Base-by-base conservation (phyloP, 192 early-diverging fungal genomes). In the Podila epigama region DNA sequence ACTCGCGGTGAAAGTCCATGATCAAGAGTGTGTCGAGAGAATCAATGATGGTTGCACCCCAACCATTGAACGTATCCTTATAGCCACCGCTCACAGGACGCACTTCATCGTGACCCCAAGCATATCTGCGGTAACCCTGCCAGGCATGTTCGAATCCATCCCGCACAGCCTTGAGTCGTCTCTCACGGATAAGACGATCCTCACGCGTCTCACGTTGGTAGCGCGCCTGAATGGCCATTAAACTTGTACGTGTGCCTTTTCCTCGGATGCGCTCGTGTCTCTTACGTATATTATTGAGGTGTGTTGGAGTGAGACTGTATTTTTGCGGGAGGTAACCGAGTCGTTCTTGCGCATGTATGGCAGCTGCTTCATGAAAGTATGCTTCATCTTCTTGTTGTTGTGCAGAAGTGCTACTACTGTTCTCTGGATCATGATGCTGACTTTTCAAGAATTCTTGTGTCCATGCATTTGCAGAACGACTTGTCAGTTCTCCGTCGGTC, bases 1-100 rank as follows among this genome's bases (percentile, higher is more conserved):
- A 97, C 39, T 96, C 91, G 16, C 87, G 82, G 28, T 81, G 67
- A 1, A 97, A 81, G 15, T 79, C 91, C 92, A 95, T 92, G 31
- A 97, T 86, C 31, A 85, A 85, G 50, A 96, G 80, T 3, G 94
- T 96, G 70, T 97, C 95, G 25, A 97, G 79, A 0, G 91, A 75
- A 69, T 97, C 95, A 44, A 96, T 83, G n/a, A 94, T 86, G 1
- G 93, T 93, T 12, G 82, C 84, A 16, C 81, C 85, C 85, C 83
- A 86, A 6, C 84, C 84, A 57, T 81, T 83, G 39, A 70, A 75
- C n/a, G 66, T 39, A 40, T 85, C 69, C 8, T 31, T 58, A 12
- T 40, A 18, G 20, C 20, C 1, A 25, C 70, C 70, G 20, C 58
- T 63, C n/a, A 85, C 69, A 13, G 84, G 84, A 12, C 40, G 27